A percentile compares a stretch with the other conserved stretches of the same genome.
phyloP scores from a whole-genome alignment of 1,139 yeast genomes.

The Diutina neorugosa region DNA sequence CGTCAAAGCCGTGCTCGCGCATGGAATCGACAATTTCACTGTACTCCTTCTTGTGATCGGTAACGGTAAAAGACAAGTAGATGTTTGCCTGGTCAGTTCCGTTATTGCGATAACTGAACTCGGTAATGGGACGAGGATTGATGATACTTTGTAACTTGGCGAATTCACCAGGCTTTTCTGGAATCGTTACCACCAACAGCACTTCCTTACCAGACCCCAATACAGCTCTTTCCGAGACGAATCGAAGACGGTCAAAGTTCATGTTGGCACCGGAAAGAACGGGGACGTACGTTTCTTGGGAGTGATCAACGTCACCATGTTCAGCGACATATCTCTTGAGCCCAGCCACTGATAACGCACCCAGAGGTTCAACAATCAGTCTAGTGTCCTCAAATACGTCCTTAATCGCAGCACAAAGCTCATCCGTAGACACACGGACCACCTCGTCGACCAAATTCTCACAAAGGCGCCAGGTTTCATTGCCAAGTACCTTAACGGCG shows the following conservation, averaged over 20 bases:
- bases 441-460: conserved; percentile 77
- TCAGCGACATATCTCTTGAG: conserved; percentile 64
- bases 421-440: conserved; percentile 81
- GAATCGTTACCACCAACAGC: conserved; percentile 78
- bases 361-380: conserved; percentile 90
- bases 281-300: conserved; percentile 67
- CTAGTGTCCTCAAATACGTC: conserved; percentile 95
- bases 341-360: conserved; percentile 94
- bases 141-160: conserved; percentile 60
- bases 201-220: conserved; percentile 97
- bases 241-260: conserved; percentile 92
- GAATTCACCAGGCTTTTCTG: conserved; percentile 88
- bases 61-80: conserved; percentile 78
- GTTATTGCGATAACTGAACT: conserved; percentile 75
- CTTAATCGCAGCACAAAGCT: conserved; percentile 93
- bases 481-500: conserved; percentile 86
- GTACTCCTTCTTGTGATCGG: conserved; percentile 51
- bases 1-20: conserved; percentile 42
- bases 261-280: conserved; percentile 92
- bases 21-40: conserved; percentile 25
- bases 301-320: conserved; percentile 61
- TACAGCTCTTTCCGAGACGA: conserved; percentile 96
- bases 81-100: conserved; percentile 55
- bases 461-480: conserved; percentile 80
- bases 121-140: conserved; percentile 84